Base-by-base conservation (phyloP, 192 early-diverging fungal species). In the Entomortierella lignicola region DNA sequence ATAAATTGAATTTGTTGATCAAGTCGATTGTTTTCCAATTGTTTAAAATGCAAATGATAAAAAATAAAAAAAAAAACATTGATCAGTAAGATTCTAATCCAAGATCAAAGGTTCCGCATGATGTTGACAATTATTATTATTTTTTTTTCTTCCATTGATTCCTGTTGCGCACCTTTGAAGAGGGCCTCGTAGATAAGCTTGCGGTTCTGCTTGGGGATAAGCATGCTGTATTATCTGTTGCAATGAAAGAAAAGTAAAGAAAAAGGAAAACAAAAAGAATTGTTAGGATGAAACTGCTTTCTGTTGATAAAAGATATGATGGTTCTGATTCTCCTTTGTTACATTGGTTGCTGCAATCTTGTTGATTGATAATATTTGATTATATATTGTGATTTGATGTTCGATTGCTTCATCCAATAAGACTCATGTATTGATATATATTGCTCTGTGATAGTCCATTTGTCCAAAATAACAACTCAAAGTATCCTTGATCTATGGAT, bases 151-250 rank as follows among this genome's bases (percentile, higher is more conserved):
- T 37, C 66, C 31, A 30, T 34, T 34, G 1, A 48, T 51, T 59
- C 69, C 39, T 58, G 42, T 61, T 72, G 32, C 85, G 69, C 83
- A 91, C 93, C 91, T 72, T 89, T 92, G 91, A 95, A 95, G 73
- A 95, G 89, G 77, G 88, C 89, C 88, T 96, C 93, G 93, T 96
- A 96, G 89, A 98, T 96, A 84, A 84, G 80, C 93, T 95, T 97
- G 85, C 96, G 90, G 93, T 99, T 97, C 85, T 94, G 85, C 87
- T 94, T 96, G 79, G 94, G 92, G 88, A 99, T 97, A 83, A 96
- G 93, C 97, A 99, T 99, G 85, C 83, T 94, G 72, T 60, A 79
- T 69, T 79, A 79, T 70, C 66, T 79, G 68, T 31, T 52, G 39
- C 15, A 27, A 42, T 27, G 42, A 52, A 32, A 29, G 26, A 17